Conservation (phyloP, 345 rosid species). For the Crucihimalaya himalaica region DNA sequence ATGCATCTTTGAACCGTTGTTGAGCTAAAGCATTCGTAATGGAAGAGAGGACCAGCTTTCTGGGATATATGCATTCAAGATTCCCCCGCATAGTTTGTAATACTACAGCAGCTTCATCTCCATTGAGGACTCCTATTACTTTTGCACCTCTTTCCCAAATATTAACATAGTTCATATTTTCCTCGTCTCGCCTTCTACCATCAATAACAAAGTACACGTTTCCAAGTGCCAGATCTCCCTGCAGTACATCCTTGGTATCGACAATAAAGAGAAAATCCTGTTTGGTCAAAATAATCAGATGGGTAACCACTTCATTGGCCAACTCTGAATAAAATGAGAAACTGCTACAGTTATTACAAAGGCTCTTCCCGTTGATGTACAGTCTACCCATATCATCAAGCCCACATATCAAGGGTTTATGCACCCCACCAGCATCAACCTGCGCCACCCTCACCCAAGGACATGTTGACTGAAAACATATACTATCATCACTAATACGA, state of each 20-base stretch:
- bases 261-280: slow-evolving; percentile 84
- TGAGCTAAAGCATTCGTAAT: slow-evolving; percentile 72
- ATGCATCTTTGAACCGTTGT: slow-evolving; percentile 73
- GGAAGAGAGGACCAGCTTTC: slow-evolving; percentile 85
- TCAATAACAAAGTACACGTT: slow-evolving; percentile 53
- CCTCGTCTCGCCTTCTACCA: slow-evolving; percentile 62
- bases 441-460: slow-evolving; percentile 71
- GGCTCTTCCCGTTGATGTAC: slow-evolving; percentile 56
- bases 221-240: slow-evolving; percentile 58
- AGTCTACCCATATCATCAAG: slow-evolving; percentile 85
- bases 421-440: slow-evolving; percentile 43
- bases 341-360: slow-evolving; percentile 86
- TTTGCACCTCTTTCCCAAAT: slow-evolving; percentile 96
- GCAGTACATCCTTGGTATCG: slow-evolving; percentile 65
- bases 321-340: slow-evolving; percentile 83
- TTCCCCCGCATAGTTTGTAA: slow-evolving; percentile 87
- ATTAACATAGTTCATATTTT: slow-evolving; percentile 58
- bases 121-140: slow-evolving; percentile 83
- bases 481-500: slow-evolving; percentile 40
- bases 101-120: slow-evolving; percentile 85
- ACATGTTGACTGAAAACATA: slow-evolving; percentile 62
- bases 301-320: slow-evolving; percentile 66
- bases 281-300: slow-evolving; percentile 80
- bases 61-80: slow-evolving; percentile 85
- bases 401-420: slow-evolving; percentile 69